Evolutionary conservation across 2,329 filamentous ascomycete species (phyloP).

Genomic region (Verruconis gallopava): DNA sequence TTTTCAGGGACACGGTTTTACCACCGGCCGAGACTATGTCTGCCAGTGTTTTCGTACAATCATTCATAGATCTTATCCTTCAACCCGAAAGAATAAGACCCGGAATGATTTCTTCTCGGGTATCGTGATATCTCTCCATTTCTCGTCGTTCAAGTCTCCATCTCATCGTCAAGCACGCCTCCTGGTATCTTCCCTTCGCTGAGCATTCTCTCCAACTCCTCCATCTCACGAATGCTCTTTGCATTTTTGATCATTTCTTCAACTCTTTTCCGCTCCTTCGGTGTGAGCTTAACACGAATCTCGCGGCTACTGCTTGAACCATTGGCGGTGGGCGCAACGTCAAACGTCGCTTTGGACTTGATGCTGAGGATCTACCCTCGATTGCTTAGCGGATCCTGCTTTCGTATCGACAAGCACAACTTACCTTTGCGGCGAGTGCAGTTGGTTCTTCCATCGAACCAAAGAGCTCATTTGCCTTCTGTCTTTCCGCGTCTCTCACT

Average conservation of each 20-base stretch:
- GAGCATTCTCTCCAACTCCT: constrained; percentile 77
- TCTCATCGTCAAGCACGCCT: constrained; percentile 31
- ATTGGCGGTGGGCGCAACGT: constrained; percentile 33
- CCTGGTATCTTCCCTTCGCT: constrained; percentile 76
- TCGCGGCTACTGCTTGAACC: constrained; percentile 26
- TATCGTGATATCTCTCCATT: too few relatives aligned
- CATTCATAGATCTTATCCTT: too few relatives aligned
- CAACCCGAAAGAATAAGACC: too few relatives aligned
- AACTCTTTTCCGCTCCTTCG: constrained; percentile 73
- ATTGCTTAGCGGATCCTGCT: constrained; percentile 1
- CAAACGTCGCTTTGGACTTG: constrained; percentile 61
- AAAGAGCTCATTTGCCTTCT: constrained; percentile 66
- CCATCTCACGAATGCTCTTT: constrained; percentile 80
- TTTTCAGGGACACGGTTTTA: too few relatives aligned
- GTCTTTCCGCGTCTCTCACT: constrained; percentile 75
- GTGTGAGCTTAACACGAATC: constrained; percentile 63
- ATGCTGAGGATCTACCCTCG: constrained; percentile 61
- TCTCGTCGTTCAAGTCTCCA: constrained; percentile 6
- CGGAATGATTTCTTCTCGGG: too few relatives aligned
- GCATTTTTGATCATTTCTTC: constrained; percentile 81
- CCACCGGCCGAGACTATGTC: not conserved
- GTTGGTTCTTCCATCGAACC: constrained; percentile 68
- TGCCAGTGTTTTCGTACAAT: too few relatives aligned
- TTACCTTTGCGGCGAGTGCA: constrained; percentile 59
- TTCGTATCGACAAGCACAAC: not conserved